These are phyloP conservation scores for Leccinum solheimii DNA, from an alignment of 1,284 basidiomycete species.

Conservation along the genomic window DNA sequence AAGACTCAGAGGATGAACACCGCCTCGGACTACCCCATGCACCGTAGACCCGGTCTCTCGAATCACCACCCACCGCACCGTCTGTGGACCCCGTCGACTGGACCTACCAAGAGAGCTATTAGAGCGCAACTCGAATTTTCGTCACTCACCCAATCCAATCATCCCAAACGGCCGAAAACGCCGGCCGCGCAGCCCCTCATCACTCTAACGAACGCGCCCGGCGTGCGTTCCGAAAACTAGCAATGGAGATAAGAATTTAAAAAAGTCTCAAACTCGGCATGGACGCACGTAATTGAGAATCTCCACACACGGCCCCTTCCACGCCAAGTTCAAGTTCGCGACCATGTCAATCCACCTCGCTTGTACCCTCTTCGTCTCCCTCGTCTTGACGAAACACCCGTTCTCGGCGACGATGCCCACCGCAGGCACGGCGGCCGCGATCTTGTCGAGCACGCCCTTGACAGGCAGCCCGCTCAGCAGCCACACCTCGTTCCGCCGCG, in stretches of 20 bases:
- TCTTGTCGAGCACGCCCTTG: conserved; percentile 59
- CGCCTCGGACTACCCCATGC: too few species aligned
- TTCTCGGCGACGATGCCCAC: conserved; percentile 89
- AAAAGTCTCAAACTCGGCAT: background rate
- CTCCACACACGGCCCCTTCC: conserved; percentile 79
- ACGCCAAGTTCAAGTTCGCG: conserved; percentile 72
- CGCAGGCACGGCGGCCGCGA: conserved; percentile 60
- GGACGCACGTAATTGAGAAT: conserved; percentile 75
- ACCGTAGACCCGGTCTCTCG: too few species aligned
- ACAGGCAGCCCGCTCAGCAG: conserved; percentile 75
- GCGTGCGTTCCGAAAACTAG: conserved; percentile 86
- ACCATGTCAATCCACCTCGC: conserved; percentile 77
- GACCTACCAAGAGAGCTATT: too few species aligned
- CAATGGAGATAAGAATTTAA: background rate
- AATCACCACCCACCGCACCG: too few species aligned
- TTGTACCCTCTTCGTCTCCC: conserved; percentile 34
- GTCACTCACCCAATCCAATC: too few species aligned
- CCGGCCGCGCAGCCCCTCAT: too few species aligned
- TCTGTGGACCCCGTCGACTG: too few species aligned
- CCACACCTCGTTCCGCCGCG: conserved; percentile 76
- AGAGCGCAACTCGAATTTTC: too few species aligned
- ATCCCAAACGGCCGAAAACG: too few species aligned
- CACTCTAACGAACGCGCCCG: conserved; percentile 65
- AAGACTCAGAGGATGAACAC: too few species aligned
- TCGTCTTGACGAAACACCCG: conserved; percentile 79